Base-by-base conservation (phyloP, 371 early-diverging fungal genomes). In the Choanephora cucurbitarum region DNA sequence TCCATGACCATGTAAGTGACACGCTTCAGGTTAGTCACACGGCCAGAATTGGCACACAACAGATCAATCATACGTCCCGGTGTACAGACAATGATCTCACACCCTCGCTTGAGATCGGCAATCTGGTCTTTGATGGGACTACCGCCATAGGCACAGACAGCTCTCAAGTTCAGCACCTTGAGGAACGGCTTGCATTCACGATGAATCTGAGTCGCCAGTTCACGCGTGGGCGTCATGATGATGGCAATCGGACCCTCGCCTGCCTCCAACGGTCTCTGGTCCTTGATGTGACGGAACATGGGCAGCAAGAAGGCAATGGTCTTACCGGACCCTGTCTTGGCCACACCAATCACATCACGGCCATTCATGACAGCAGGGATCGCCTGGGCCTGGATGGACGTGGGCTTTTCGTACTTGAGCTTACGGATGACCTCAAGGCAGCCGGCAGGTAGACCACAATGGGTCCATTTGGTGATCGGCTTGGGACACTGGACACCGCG, bases 41-140 rank as follows among this genome's bases (percentile, higher is more conserved):
- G 86, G 44, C 97, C 99, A 23, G 91, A 86, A 73, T 97, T 97
- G 45, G 97, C 96, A 72, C 94, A 91, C 43, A 99, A 81, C 50
- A 99, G 73, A 77, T 99, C 99, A 69, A 99, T 99, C 89, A 99
- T 87, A 58, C 99, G 89, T 5, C 99, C 99, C 15, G 99, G 99
- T 14, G 99, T 99, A 73, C 97, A 96, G 34, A 99, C 95, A 54
- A 99, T 86, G 63, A 99, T 94, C 67, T 99, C 99, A 57, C 95
- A 94, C 2, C 99, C 99, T 53, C 95, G 84, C 73, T 98, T 98
- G 34, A 99, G 71, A 67, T 98, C 99, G 14, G 91, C 94, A 64
- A 98, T 99, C 63, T 99, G 98, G 55, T 96, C 95, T 70, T 96
- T 94, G 58, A 98, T 94, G 9, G 96, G 94, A 0, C 97, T 90